Base-by-base conservation (phyloP, 768 basidiomycete genomes). In the Tylopilus subfusipes region DNA sequence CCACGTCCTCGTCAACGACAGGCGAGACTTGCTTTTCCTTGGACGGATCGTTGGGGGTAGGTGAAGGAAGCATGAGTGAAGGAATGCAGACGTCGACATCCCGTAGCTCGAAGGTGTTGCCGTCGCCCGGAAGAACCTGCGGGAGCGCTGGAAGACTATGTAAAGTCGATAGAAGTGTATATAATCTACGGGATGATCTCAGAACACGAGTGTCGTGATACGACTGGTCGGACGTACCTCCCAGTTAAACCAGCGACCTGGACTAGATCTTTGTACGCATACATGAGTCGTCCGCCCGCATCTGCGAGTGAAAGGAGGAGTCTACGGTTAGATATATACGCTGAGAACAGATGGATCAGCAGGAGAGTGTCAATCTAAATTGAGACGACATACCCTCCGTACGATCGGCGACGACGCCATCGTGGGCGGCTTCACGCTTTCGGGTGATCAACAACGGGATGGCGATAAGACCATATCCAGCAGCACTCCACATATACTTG, bases 401-500 rank as follows among this genome's bases (percentile, higher is more conserved):
- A 10, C 81, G 72, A 46, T 70, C 68, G 0, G 81, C 81, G 21
- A 82, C 69, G 1, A 75, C 69, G 29, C 73, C 53, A 54, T 75
- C 68, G 30, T 46, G 47, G 18, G 57, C 51, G 45, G 54, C 18
- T 36, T 42, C 49, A 52, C 56, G 53, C 61, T 64, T 63, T 18
- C 84, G 76, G 0, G 86, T 89, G 63, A 90, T 84, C 36, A 96
- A 75, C 19, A 96, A 79, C 0, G 95, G 96, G 1, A 98, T 86
- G 9, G 93, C 90, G 65, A 98, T 98, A 21, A 98, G 78, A 5
- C 79, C 81, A 69, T 98, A 98, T 0, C 96, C 96, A 5, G 85
- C 86, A 1, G 94, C 94, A 11, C 90, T 93, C 95, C 93, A 97
- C 10, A 91, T 74, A 68, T 97, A 98, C 70, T 97, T 97, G 77